Percentiles rank a stretch among this genome's conserved stretches.
These are phyloP conservation scores for Scytalidium sp. DNA, from an alignment of 2,329 filamentous ascomycete species.

Conservation along the genomic window DNA sequence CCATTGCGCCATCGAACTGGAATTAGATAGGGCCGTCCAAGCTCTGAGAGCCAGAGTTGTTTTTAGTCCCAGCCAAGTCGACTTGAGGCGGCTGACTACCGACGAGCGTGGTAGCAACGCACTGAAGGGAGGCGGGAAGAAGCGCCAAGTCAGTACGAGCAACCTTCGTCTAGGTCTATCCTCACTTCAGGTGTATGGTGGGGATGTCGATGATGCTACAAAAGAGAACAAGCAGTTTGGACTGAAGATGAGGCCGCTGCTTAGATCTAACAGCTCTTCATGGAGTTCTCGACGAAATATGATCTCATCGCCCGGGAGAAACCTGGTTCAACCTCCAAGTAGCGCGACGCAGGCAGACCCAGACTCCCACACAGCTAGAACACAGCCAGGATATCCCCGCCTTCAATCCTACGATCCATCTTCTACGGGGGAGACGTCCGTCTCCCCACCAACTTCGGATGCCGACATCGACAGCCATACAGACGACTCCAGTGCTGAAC, in stretches of 20 bases:
- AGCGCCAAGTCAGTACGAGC: constrained; percentile 19
- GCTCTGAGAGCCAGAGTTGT: constrained; percentile 60
- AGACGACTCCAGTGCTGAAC: constrained; percentile 25
- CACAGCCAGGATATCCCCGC: constrained; percentile 7
- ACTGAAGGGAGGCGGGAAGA: constrained; percentile 11
- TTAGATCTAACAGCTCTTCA: constrained; percentile 16
- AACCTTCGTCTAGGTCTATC: constrained; percentile 1
- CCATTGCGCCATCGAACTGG: constrained; percentile 83
- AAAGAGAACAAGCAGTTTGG: not conserved
- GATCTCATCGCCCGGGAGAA: not conserved
- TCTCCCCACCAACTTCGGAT: constrained; percentile 22
- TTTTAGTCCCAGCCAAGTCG: constrained; percentile 29
- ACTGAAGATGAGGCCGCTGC: constrained; percentile 12
- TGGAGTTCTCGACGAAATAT: constrained; percentile 4
- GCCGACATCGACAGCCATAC: constrained; percentile 26
- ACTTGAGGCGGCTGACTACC: constrained; percentile 25
- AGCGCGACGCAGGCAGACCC: not conserved
- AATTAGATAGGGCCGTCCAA: constrained; percentile 73
- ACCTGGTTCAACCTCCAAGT: not conserved
- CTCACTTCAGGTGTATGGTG: not conserved
- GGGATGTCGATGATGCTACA: not conserved
- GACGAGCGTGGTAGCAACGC: constrained; percentile 9
- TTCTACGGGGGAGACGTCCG: constrained; percentile 24
- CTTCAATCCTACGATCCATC: constrained; percentile 19
- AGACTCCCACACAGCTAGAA: too few species aligned